phyloP scores from a whole-genome alignment of 495 filamentous ascomycete species.

The Letharia lupina region DNA sequence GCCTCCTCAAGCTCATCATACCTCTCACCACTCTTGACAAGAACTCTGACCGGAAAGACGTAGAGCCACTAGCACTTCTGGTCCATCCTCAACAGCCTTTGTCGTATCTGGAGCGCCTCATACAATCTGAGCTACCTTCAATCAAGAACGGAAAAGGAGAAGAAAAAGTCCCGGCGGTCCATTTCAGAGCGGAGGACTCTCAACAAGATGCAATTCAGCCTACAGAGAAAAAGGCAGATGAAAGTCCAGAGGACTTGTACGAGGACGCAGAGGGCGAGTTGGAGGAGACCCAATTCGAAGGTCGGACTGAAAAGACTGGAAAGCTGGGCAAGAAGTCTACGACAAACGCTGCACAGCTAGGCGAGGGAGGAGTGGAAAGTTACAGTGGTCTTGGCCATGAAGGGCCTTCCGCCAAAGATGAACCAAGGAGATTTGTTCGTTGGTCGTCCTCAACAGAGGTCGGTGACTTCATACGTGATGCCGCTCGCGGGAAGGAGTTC shows the following conservation, averaged over 20 bases:
- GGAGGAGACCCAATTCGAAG: conserved; percentile 44
- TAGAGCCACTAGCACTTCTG: conserved; percentile 79
- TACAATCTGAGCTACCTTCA: conserved; percentile 78
- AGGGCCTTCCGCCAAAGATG: conserved; percentile 29
- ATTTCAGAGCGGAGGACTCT: conserved; percentile 72
- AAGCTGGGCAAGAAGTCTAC: conserved; percentile 33
- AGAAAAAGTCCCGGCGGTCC: conserved; percentile 61
- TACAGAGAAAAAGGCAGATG: conserved; percentile 23
- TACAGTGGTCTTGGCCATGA: conserved; percentile 55
- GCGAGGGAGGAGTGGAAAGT: conserved; percentile 49
- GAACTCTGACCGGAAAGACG: conserved; percentile 49
- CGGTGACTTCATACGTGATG: conserved; percentile 91
- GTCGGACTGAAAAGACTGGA: conserved; percentile 38
- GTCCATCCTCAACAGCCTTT: conserved; percentile 89
- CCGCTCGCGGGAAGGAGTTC: conserved; percentile 74
- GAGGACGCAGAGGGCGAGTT: conserved; percentile 32
- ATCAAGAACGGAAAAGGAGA: conserved; percentile 48
- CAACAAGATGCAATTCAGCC: conserved; percentile 48
- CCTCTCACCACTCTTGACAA: conserved; percentile 59
- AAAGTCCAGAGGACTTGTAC: conserved; percentile 25
- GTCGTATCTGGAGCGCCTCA: conserved; percentile 82
- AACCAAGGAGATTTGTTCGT: conserved; percentile 60
- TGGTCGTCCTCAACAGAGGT: conserved; percentile 88
- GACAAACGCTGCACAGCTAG: conserved; percentile 25
- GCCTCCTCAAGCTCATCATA: conserved; percentile 81